Conservation (phyloP, 2,329 filamentous ascomycete species). For the Lachnellula cervina region DNA sequence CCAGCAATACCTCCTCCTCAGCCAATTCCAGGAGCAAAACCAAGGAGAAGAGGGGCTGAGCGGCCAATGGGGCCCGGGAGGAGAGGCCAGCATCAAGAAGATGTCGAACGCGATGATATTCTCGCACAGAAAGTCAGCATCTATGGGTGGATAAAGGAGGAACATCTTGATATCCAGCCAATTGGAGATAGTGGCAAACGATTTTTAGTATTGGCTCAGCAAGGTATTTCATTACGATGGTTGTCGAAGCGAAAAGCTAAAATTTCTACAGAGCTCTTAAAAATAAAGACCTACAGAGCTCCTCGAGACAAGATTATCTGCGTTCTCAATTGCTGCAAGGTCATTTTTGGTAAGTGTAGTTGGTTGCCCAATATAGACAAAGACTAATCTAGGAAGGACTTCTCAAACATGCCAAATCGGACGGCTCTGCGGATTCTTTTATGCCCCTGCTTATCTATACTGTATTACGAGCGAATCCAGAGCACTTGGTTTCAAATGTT, state of each 20-base stretch:
- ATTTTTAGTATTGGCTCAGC: conserved; percentile 83
- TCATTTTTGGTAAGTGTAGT: conserved; percentile 74
- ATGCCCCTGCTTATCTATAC: conserved; percentile 94
- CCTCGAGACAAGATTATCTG: conserved; percentile 98
- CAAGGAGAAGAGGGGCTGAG: conserved; percentile 64
- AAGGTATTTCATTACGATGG: conserved; percentile 48
- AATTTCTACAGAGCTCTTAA: conserved; percentile 66
- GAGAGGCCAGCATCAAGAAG: conserved; percentile 92
- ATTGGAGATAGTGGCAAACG: conserved; percentile 81
- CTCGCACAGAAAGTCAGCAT: conserved; percentile 94
- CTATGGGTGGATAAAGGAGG: conserved; percentile 89
- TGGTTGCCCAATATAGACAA: not conserved
- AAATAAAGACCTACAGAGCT: conserved; percentile 96
- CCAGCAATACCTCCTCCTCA: conserved; percentile 83
- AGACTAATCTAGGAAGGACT: conserved; percentile 53
- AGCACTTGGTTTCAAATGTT: conserved; percentile 93
- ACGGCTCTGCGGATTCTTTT: conserved; percentile 94
- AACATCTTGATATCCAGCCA: conserved; percentile 86
- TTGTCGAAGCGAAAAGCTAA: not conserved
- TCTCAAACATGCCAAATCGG: conserved; percentile 84
- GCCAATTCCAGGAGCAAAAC: conserved; percentile 63
- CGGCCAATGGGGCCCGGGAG: conserved; percentile 73
- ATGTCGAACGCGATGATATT: conserved; percentile 95
- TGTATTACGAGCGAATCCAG: conserved; percentile 88
- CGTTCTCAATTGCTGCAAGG: conserved; percentile 97